phyloP scores from a whole-genome alignment of 1,139 yeast genomes.

The Yamadazyma oceani region DNA sequence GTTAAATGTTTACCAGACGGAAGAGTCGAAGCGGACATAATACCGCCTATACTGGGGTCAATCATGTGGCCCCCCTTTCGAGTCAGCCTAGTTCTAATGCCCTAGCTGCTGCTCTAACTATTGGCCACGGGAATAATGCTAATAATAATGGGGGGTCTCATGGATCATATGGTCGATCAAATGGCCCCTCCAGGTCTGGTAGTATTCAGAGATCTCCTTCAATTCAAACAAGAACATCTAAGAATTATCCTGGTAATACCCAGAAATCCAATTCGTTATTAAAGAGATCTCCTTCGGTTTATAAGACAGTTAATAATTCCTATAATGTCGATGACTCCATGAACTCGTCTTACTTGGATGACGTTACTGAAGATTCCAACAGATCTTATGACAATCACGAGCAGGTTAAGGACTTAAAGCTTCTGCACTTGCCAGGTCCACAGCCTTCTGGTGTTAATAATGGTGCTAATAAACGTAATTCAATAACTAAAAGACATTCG shows the following conservation, averaged over 20 bases:
- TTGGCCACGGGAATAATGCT: slow-evolving; percentile 28
- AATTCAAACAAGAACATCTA: slow-evolving; percentile 6
- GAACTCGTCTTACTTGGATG: slow-evolving; percentile 31
- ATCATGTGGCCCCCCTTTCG: slow-evolving; percentile 32
- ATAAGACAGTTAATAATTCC: slow-evolving; percentile 18
- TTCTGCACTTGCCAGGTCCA: slow-evolving; percentile 16
- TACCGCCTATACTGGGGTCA: slow-evolving; percentile 49
- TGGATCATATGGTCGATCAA: too few species aligned
- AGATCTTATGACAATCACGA: slow-evolving; percentile 23
- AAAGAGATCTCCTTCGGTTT: slow-evolving; percentile 15
- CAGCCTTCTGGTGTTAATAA: too few species aligned
- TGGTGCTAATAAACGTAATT: too few species aligned
- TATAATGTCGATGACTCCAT: slow-evolving; percentile 32
- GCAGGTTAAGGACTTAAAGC: slow-evolving; percentile 26
- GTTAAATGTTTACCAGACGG: slow-evolving; percentile 41
- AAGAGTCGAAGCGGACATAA: slow-evolving; percentile 31
- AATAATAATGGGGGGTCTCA: slow-evolving; percentile 8
- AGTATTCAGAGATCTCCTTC: slow-evolving; percentile 19
- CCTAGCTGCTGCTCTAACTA: slow-evolving; percentile 48
- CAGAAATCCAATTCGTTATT: slow-evolving; percentile 13
- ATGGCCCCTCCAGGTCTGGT: slow-evolving; percentile 8
- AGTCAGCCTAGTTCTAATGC: slow-evolving; percentile 43
- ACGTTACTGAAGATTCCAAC: slow-evolving; percentile 26
- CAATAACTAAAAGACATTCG: slow-evolving; percentile 4
- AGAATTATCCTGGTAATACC: background rate